These are phyloP conservation scores for Ogataea wickerhamii DNA, from an alignment of 805 yeast genomes.

Conservation along the genomic window DNA sequence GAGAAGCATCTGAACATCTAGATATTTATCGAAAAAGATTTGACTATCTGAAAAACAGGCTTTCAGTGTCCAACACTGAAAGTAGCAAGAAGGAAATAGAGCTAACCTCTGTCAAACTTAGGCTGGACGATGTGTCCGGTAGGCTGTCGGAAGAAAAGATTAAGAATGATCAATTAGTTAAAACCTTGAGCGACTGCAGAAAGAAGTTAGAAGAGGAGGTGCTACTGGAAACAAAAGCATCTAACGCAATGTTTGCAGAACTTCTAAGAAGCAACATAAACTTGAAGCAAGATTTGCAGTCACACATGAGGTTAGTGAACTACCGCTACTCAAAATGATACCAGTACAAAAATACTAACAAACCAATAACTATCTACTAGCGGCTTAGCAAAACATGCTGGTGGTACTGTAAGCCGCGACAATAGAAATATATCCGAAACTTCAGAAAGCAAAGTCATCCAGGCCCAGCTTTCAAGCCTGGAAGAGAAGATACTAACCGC, in stretches of 20 bases:
- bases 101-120: constrained; percentile 33
- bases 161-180: constrained; percentile 30
- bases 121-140: constrained; percentile 42
- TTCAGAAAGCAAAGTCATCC: too few relatives aligned
- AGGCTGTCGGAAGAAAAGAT: constrained; percentile 46
- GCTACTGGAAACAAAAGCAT: constrained; percentile 9
- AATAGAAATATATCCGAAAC: too few relatives aligned
- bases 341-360: background rate
- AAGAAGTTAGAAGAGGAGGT: constrained; percentile 9
- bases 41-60: constrained; percentile 15
- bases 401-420: too few relatives aligned
- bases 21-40: constrained; percentile 11
- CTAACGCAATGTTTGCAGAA: background rate
- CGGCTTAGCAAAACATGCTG: too few relatives aligned
- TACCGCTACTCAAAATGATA: too few relatives aligned
- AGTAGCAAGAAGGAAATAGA: constrained; percentile 18
- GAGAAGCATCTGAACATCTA: constrained; percentile 9
- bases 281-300: constrained; percentile 1
- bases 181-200: constrained; percentile 14
- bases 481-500: background rate
- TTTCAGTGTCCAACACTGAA: constrained; percentile 8
- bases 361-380: too few relatives aligned
- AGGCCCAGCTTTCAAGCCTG: background rate
- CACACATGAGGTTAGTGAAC: constrained; percentile 6
- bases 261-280: background rate